Conservation (phyloP, 2,329 filamentous ascomycete species). For the Knufia petricola region DNA sequence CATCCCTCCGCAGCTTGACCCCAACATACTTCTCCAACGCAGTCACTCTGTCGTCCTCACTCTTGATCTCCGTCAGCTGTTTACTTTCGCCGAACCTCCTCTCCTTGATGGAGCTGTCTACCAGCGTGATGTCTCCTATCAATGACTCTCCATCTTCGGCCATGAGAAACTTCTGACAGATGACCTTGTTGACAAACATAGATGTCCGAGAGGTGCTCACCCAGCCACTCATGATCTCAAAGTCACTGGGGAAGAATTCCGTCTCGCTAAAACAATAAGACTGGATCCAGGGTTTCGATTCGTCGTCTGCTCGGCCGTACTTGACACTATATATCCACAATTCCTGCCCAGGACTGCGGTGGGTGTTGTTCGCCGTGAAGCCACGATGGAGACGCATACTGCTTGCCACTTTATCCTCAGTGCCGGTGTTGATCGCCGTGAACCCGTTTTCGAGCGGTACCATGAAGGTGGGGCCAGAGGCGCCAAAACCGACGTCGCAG, state of each 20-base stretch:
- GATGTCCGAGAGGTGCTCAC: constrained; percentile 42
- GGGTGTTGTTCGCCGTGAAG: constrained; percentile 13
- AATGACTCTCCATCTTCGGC: constrained; percentile 38
- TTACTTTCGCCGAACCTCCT: constrained; percentile 43
- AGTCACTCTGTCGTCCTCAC: constrained; percentile 45
- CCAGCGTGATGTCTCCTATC: constrained; percentile 46
- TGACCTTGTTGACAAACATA: constrained; percentile 46
- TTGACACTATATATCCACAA: constrained; percentile 57
- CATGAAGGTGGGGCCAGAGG: constrained; percentile 23
- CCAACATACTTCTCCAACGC: constrained; percentile 45
- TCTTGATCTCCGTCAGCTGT: constrained; percentile 39
- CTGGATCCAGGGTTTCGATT: constrained; percentile 45
- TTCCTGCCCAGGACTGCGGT: constrained; percentile 29
- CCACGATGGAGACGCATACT: constrained; percentile 10
- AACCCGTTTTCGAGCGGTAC: constrained; percentile 18
- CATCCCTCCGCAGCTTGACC: constrained; percentile 42
- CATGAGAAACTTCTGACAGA: constrained; percentile 48
- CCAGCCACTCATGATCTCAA: constrained; percentile 49
- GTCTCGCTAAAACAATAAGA: constrained; percentile 58
- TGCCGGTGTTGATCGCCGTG: background rate
- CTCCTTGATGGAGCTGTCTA: constrained; percentile 44
- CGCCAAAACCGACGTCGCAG: constrained; percentile 21
- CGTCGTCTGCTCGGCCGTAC: constrained; percentile 26
- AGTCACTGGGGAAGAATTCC: constrained; percentile 55
- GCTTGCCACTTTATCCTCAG: background rate